phyloP scores from a whole-genome alignment of 495 filamentous ascomycete species.

The Neurospora hispaniola region DNA sequence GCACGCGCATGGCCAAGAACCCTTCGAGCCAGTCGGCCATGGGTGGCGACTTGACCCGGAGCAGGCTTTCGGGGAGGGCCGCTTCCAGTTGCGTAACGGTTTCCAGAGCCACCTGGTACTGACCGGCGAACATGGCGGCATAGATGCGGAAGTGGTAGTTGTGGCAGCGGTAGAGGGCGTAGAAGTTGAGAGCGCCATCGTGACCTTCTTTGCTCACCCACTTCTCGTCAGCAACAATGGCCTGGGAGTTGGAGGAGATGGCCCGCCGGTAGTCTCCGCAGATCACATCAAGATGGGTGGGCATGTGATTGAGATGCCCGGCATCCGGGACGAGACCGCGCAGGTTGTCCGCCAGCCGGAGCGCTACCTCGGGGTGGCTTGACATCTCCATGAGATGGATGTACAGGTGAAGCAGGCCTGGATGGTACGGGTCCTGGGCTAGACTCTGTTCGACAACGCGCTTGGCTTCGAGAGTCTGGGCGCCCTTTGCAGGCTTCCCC shows the following conservation, averaged over 20 bases:
- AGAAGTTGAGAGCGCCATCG: constrained; percentile 48
- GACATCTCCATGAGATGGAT: constrained; percentile 74
- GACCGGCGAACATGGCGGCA: constrained; percentile 59
- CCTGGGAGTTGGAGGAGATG: constrained; percentile 49
- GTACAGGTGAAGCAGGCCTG: constrained; percentile 57
- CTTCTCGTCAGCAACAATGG: constrained; percentile 51
- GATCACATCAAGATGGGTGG: constrained; percentile 56
- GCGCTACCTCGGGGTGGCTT: constrained; percentile 43
- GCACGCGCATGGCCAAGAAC: constrained; percentile 50
- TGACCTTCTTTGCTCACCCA: constrained; percentile 32
- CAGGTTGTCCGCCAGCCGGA: constrained; percentile 47
- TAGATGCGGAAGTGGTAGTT: constrained; percentile 60
- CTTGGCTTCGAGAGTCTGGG: constrained; percentile 49
- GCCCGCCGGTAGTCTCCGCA: constrained; percentile 55
- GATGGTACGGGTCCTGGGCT: constrained; percentile 37
- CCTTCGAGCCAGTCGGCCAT: constrained; percentile 66
- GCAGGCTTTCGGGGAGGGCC: constrained; percentile 47
- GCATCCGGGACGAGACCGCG: constrained; percentile 53
- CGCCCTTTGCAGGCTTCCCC: constrained; percentile 41
- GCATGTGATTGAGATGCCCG: constrained; percentile 67
- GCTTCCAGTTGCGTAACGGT: constrained; percentile 41
- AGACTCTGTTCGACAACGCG: constrained; percentile 44
- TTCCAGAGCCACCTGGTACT: constrained; percentile 44
- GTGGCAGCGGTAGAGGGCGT: constrained; percentile 56
- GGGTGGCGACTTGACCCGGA: constrained; percentile 51